Conservation (phyloP, 257 asterid genomes). For the Nicotiana attenuata region DNA sequence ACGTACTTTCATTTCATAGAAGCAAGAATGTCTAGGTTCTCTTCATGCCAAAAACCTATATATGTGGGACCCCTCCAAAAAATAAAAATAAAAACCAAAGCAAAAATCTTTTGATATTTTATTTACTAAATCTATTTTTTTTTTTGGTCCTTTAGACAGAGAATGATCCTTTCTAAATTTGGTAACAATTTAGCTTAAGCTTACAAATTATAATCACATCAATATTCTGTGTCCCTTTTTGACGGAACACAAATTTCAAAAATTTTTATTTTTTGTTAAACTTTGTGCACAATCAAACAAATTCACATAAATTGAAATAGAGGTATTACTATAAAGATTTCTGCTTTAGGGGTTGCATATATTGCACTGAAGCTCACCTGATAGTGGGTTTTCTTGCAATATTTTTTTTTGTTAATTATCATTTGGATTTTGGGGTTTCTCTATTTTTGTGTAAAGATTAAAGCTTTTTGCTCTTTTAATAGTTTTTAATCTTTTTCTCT, state of each 20-base stretch:
- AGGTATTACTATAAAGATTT: background rate
- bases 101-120: background rate
- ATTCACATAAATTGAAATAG: too few relatives aligned
- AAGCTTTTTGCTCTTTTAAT: background rate
- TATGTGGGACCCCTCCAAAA: background rate
- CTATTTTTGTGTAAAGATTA: background rate
- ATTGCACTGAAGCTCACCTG: background rate
- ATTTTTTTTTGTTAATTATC: background rate
- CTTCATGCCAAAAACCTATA: background rate
- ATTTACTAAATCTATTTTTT: too few relatives aligned
- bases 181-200: too few relatives aligned
- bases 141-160: too few relatives aligned
- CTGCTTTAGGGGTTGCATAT: background rate
- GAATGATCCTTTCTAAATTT: too few relatives aligned
- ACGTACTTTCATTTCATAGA: background rate
- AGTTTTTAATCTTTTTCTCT: background rate
- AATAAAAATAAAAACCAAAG: background rate
- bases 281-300: too few relatives aligned
- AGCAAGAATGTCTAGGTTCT: conserved; percentile 16
- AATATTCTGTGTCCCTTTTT: too few relatives aligned
- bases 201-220: too few relatives aligned
- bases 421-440: background rate
- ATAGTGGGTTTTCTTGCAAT: background rate
- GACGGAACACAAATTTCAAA: too few relatives aligned
- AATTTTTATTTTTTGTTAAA: too few relatives aligned